phyloP scores from a whole-genome alignment of 306 rosid species.

The Pterocarpus macrocarpus region DNA sequence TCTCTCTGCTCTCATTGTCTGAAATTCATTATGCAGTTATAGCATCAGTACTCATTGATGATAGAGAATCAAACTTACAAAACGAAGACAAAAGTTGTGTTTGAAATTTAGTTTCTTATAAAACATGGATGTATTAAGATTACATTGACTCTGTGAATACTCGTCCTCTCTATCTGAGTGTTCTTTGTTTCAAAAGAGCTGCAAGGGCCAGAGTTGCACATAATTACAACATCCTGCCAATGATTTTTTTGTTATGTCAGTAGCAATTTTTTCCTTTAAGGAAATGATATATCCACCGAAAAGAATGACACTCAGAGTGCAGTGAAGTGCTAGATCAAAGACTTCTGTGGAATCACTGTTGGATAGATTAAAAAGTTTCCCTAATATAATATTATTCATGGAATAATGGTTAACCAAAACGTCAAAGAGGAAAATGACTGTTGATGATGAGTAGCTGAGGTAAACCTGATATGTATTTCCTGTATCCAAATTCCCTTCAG shows the following conservation, averaged over 20 bases:
- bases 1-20: slow-evolving; percentile 71
- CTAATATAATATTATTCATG: slow-evolving; percentile 2
- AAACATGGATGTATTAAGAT: not conserved
- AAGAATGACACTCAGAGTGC: not conserved
- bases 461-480: slow-evolving; percentile 61
- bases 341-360: not conserved
- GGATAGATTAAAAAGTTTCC: not conserved
- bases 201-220: not conserved
- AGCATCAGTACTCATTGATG: slow-evolving; percentile 37
- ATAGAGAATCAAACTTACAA: slow-evolving; percentile 1
- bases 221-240: not conserved
- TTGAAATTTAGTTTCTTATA: slow-evolving; percentile 7
- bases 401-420: not conserved
- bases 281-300: slow-evolving; percentile 1
- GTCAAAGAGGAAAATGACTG: not conserved
- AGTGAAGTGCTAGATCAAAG: slow-evolving; percentile 34
- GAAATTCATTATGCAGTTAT: slow-evolving; percentile 45
- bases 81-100: slow-evolving; percentile 1
- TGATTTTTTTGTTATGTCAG: slow-evolving; percentile 6
- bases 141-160: not conserved
- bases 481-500: slow-evolving; percentile 48
- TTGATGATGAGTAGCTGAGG: slow-evolving; percentile 22
- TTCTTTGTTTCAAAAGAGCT: not conserved
- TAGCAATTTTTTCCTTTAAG: not conserved
- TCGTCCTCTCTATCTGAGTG: not conserved